A percentile compares a stretch with the other conserved stretches of the same genome.
Evolutionary conservation across 208 protist genomes (phyloP).

Genomic region (Crithidia sp.): DNA sequence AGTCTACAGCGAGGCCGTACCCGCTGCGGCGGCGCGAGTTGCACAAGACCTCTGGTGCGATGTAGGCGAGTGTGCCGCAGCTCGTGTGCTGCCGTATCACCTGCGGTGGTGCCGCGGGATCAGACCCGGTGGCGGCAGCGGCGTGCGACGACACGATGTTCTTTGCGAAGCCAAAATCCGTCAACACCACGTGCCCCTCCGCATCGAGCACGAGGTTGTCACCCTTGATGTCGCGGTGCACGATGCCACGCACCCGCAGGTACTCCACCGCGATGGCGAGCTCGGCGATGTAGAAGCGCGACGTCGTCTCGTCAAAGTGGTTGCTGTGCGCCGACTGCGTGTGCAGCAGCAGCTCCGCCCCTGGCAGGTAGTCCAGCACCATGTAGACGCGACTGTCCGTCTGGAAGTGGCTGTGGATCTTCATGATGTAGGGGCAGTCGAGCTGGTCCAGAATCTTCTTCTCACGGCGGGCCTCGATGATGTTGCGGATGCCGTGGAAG

Average conservation of each 20-base stretch:
- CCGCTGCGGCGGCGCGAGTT: conserved; percentile 39
- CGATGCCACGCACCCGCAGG: conserved; percentile 74
- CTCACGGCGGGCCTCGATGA: conserved; percentile 76
- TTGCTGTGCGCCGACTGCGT: conserved; percentile 59
- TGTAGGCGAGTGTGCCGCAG: conserved; percentile 91
- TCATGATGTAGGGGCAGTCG: conserved; percentile 89
- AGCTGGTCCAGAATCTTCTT: conserved; percentile 64
- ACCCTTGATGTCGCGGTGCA: conserved; percentile 90
- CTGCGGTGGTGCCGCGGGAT: conserved; percentile 5
- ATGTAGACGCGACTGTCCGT: conserved; percentile 88
- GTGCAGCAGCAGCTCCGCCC: conserved; percentile 95
- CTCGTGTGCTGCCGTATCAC: conserved; percentile 66
- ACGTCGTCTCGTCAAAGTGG: conserved; percentile 58
- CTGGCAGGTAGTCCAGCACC: conserved; percentile 92
- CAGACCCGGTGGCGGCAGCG: background rate
- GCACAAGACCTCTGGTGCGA: conserved; percentile 84
- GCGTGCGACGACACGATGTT: conserved; percentile 27
- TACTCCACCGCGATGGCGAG: conserved; percentile 86
- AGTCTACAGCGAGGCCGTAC: conserved; percentile 83
- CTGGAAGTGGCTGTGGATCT: conserved; percentile 83
- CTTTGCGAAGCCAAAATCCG: conserved; percentile 91
- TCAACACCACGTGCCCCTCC: conserved; percentile 80
- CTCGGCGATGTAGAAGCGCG: conserved; percentile 92
- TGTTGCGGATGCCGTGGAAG: conserved; percentile 61
- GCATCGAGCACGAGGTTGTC: conserved; percentile 87